Evolutionary conservation across 176 grass and related monocot genomes (phyloP).

Genomic region (Rhynchospora pubera): DNA sequence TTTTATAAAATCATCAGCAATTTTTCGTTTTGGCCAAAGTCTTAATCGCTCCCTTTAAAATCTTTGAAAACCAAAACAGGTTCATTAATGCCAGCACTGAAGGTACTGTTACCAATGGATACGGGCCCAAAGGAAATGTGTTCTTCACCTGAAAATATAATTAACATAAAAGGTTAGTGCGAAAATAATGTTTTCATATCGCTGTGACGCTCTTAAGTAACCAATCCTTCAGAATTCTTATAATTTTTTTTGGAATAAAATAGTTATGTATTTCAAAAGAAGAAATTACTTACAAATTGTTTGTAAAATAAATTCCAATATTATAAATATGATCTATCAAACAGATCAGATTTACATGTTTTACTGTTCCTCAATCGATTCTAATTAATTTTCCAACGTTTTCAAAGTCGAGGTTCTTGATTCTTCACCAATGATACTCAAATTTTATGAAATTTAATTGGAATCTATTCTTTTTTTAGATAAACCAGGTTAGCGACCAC

Average conservation of each 20-base stretch:
- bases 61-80: slow-evolving; percentile 85
- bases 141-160: slow-evolving; percentile 41
- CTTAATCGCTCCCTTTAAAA: slow-evolving; percentile 72
- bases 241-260: slow-evolving; percentile 20
- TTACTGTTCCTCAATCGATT: no score
- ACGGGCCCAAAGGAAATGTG: slow-evolving; percentile 60
- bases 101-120: slow-evolving; percentile 42
- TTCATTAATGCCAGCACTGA: slow-evolving; percentile 55
- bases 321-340: no score
- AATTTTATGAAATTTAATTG: no score
- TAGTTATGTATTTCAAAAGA: slow-evolving; percentile 1
- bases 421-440: no score
- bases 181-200: background rate
- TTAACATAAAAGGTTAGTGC: background rate
- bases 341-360: no score
- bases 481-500: no score
- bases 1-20: background rate
- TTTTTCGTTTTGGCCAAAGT: slow-evolving; percentile 41
- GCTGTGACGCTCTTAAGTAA: slow-evolving; percentile 8
- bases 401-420: no score
- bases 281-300: no score
- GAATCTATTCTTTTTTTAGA: no score
- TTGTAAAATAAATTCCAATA: no score
- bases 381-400: no score
- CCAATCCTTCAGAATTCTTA: slow-evolving; percentile 61